A percentile compares a stretch with the other conserved stretches of the same genome.
These are phyloP conservation scores for Acrodontium crateriforme DNA, from an alignment of 2,329 filamentous ascomycete genomes.

Conservation along the genomic window DNA sequence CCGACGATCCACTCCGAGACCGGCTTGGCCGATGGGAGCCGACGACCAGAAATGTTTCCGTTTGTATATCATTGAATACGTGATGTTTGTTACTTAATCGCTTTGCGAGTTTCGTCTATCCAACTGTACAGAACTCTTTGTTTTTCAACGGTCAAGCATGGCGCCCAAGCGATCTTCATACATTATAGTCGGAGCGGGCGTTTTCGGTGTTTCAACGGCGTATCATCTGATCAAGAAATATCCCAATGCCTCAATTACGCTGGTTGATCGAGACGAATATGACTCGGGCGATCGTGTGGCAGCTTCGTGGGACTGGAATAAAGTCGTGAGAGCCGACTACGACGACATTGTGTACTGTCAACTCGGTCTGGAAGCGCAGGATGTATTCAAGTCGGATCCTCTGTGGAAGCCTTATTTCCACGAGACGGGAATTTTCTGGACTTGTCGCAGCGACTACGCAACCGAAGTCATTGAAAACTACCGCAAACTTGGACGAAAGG, in stretches of 20 bases:
- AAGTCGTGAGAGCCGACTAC: constrained; percentile 58
- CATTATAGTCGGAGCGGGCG: constrained; percentile 23
- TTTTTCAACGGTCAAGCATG: background rate
- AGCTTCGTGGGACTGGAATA: constrained; percentile 62
- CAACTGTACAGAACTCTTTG: too few species aligned
- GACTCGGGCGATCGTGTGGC: constrained; percentile 28
- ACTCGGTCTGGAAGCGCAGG: constrained; percentile 52
- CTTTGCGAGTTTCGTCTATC: too few species aligned
- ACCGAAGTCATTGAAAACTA: constrained; percentile 37
- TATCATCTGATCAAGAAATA: constrained; percentile 30
- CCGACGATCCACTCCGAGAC: too few species aligned
- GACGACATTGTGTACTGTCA: constrained; percentile 48
- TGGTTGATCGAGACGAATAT: constrained; percentile 26
- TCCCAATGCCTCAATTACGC: constrained; percentile 26
- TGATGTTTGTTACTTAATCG: too few species aligned
- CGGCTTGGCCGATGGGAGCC: too few species aligned
- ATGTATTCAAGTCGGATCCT: constrained; percentile 44
- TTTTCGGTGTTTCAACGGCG: constrained; percentile 46
- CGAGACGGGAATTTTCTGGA: constrained; percentile 39
- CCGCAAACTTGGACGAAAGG: constrained; percentile 34
- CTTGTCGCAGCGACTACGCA: constrained; percentile 32
- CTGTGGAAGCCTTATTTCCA: constrained; percentile 41
- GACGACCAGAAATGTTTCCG: too few species aligned
- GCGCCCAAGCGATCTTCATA: constrained; percentile 10
- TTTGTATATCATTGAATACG: too few species aligned